Base-by-base conservation (phyloP, 306 rosid genomes). In the Medicago arabica region DNA sequence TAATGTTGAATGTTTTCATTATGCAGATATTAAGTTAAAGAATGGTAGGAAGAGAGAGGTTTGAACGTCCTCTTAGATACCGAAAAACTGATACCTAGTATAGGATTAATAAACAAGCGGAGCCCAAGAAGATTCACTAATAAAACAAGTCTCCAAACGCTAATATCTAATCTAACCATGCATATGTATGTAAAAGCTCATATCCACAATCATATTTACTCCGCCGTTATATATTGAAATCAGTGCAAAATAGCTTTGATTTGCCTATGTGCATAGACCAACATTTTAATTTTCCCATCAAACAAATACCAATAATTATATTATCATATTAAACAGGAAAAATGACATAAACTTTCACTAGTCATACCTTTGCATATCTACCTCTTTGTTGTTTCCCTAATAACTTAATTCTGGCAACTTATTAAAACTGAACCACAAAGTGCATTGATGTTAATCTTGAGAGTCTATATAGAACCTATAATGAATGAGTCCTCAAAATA, bases 301-400 rank as follows among this genome's bases (percentile, higher is more conserved):
- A 49, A 49, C 55, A 49, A 49, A 49, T 49, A 47, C 15, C 55
- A 14, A 49, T 50, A 36, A 67, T 17, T 74, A 15, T 57, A 34
- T 63, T 69, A 8, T 54, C 69, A 6, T 69, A 69, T 82, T 49
- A 51, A 44, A 80, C 44, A 14, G 40, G 78, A 58, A 61, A 72
- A 25, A 63, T 8, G 55, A 67, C 51, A 60, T 7, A 69, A 69
- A 77, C 38, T 55, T 66, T 60, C 75, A 71, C 68, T 64, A 68
- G 36, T 63, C 67, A 59, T 83, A 95, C 99, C 97, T 92, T 95
- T 75, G 93, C 98, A 92, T 92, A 87, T 95, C 98, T 83, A 95
- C 85, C 4, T 80, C 92, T 86, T 89, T 86, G 86, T 95, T 95
- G 80, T 95, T 92, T 49, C 97, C 98, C 62, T 2, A 87, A 55